phyloP scores from a whole-genome alignment of 257 asterid species.

The Penstemon davidsonii region DNA sequence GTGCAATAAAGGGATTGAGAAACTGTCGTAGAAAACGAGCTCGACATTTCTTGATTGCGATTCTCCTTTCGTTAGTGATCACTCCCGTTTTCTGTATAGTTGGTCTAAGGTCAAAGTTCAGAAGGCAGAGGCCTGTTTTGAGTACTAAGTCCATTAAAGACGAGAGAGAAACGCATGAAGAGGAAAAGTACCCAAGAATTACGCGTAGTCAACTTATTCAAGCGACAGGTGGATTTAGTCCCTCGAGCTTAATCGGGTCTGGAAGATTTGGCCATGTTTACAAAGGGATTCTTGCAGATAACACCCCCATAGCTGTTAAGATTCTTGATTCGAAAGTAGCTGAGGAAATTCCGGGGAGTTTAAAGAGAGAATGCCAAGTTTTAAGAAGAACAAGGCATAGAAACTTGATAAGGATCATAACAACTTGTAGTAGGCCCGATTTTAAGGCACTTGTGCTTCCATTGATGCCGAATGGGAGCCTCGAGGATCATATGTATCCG shows the following conservation, averaged over 20 bases:
- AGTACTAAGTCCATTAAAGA: constrained; percentile 32
- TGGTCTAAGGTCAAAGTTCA: constrained; percentile 47
- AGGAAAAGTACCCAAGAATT: constrained; percentile 59
- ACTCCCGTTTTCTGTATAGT: constrained; percentile 61
- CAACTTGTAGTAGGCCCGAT: constrained; percentile 71
- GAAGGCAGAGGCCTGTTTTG: constrained; percentile 29
- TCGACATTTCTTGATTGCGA: constrained; percentile 52
- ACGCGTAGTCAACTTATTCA: constrained; percentile 61
- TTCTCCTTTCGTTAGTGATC: constrained; percentile 58
- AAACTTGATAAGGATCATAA: constrained; percentile 67
- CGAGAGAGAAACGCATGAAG: constrained; percentile 40
- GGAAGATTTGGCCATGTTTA: constrained; percentile 75
- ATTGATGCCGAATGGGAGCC: constrained; percentile 75
- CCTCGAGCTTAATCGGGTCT: constrained; percentile 60
- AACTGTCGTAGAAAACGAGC: constrained; percentile 41
- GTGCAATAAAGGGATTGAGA: constrained; percentile 48
- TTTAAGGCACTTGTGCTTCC: constrained; percentile 89
- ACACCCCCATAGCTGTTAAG: constrained; percentile 66
- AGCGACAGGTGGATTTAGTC: constrained; percentile 68
- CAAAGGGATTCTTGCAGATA: constrained; percentile 63
- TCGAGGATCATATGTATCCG: constrained; percentile 67
- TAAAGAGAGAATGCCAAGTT: constrained; percentile 79
- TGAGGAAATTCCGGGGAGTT: constrained; percentile 45
- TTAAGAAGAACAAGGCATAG: constrained; percentile 67
- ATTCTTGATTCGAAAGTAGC: constrained; percentile 45